These are phyloP conservation scores for Paxillus rubicundulus DNA, from an alignment of 768 basidiomycete genomes.

Conservation along the genomic window DNA sequence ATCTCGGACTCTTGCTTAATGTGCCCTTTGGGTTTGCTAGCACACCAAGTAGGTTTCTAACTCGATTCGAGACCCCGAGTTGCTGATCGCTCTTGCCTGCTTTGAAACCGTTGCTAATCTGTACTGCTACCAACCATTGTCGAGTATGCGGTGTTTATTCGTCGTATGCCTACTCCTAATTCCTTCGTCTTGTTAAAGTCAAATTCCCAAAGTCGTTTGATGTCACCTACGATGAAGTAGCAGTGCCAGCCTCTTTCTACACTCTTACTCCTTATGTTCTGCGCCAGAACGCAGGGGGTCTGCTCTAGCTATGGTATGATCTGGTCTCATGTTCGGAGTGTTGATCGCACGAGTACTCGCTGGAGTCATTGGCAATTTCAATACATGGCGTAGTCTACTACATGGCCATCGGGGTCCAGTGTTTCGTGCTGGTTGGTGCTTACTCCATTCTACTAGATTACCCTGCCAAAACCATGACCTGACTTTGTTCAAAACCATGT, in stretches of 20 bases:
- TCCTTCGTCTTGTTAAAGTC: conserved; percentile 13
- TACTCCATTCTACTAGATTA: conserved; percentile 77
- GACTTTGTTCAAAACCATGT: conserved; percentile 66
- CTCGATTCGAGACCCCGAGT: neutral
- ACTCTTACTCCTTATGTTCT: conserved; percentile 48
- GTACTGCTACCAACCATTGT: conserved; percentile 80
- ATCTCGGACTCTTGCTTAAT: conserved; percentile 54
- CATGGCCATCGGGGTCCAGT: conserved; percentile 71
- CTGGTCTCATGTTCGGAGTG: conserved; percentile 68
- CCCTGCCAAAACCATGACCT: conserved; percentile 68
- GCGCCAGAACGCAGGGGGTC: conserved; percentile 68
- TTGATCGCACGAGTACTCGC: conserved; percentile 73
- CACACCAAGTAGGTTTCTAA: conserved; percentile 37
- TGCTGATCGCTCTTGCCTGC: neutral
- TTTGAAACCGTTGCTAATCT: conserved; percentile 62
- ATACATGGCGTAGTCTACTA: conserved; percentile 74
- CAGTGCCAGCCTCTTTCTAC: conserved; percentile 19
- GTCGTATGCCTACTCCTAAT: neutral
- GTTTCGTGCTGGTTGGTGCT: conserved; percentile 50
- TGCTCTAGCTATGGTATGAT: conserved; percentile 72
- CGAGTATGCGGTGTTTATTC: conserved; percentile 45
- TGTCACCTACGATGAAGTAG: conserved; percentile 37
- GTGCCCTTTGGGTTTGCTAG: conserved; percentile 60
- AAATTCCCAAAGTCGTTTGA: conserved; percentile 39
- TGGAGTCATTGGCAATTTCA: conserved; percentile 71